Evolutionary conservation across 768 basidiomycete species (phyloP), one percentile per base, ranked within the genome.

Genomic region (Boletus eberwhitei): DNA sequence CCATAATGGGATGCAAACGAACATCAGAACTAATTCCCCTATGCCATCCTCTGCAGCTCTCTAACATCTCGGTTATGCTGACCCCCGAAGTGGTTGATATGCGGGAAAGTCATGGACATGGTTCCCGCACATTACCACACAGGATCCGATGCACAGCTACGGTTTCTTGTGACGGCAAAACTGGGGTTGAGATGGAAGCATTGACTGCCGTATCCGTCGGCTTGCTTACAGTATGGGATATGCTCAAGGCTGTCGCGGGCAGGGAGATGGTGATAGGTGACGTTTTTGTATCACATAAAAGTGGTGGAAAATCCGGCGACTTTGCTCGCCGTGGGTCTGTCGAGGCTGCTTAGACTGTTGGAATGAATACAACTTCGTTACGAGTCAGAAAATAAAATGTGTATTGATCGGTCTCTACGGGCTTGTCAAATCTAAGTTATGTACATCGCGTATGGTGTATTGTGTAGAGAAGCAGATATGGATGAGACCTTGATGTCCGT

Each of bases 181-280:
- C 92, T 14, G 89, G 93, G 5, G 90, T 93, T 19, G 91, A 93
- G 74, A 93, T 98, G 88, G 95, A 97, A 72, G 93, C 93, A 22
- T 68, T 95, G 52, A 90, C 86, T n/a, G 87, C 86, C 22, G 93
- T 91, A 9, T 85, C 85, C 2, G 75, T 89, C 31, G 86, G 85
- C 6, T 76, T 90, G 32, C 74, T 95, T 50, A 91, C 90, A 1
- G 84, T 94, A 14, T 96, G 92, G 89, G 92, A 93, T 65, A 94
- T 96, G 93, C 79, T 94, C 31, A 94, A 95, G 72, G 87, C 88
- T 5, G 86, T 92, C 2, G 91, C 89, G 1, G 93, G 91, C n/a
- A 80, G 81, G 66, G 88, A 90, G 53, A 93, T 96, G 90, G 73
- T 81, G 54, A 90, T 97, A 35, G 76, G 82, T 19, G 79, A 83